Conservation (phyloP, 306 rosid species). For the Cucumis hystrix region DNA sequence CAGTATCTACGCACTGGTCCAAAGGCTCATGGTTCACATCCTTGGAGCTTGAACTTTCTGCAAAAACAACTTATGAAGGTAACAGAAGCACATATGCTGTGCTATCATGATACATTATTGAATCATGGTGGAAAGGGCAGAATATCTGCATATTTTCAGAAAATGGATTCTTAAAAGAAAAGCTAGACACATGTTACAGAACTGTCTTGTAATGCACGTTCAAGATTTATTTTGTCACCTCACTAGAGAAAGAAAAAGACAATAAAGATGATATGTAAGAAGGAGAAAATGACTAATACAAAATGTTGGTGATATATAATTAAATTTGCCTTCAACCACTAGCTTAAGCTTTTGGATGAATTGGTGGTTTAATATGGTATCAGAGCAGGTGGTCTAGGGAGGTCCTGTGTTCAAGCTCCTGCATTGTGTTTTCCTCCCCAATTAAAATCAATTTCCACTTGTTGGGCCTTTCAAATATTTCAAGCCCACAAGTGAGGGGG, state of each 20-base stretch:
- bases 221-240: not conserved
- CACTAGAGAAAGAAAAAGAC: not conserved
- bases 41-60: constrained; percentile 35
- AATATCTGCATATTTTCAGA: not conserved
- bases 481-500: too few relatives aligned
- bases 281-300: not conserved
- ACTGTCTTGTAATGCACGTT: not conserved
- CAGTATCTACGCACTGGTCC: constrained; percentile 34
- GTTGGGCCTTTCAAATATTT: too few relatives aligned
- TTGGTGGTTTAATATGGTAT: too few relatives aligned
- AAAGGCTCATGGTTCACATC: constrained; percentile 23
- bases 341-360: too few relatives aligned
- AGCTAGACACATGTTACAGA: not conserved
- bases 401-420: too few relatives aligned
- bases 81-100: not conserved
- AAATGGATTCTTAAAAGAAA: not conserved
- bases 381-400: too few relatives aligned
- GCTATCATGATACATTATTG: not conserved
- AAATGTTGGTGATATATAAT: too few relatives aligned
- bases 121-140: not conserved
- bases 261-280: not conserved
- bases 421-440: too few relatives aligned
- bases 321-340: too few relatives aligned
- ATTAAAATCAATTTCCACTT: too few relatives aligned
- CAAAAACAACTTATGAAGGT: constrained; percentile 17